Base-by-base conservation (phyloP, 768 basidiomycete genomes). In the Lyophyllum shimeji region DNA sequence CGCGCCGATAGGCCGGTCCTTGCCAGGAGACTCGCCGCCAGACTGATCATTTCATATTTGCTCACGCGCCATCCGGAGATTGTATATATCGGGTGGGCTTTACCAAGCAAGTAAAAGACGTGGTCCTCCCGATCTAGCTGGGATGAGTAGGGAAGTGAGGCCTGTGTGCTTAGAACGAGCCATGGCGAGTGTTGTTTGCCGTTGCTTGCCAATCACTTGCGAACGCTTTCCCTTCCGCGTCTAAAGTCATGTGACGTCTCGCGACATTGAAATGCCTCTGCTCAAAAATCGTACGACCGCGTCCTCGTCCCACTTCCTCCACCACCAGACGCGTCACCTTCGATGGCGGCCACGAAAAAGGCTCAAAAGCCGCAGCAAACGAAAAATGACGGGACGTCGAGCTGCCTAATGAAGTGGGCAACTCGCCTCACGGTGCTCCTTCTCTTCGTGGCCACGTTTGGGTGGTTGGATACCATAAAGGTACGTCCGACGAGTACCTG, bases 381-480 rank as follows among this genome's bases (percentile, higher is more conserved):
- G 23, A 34, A 43, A 31, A 50, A 47, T 27, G 18, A 33, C 6
- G 39, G 17, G 31, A 37, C 13, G 8, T 15, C 25, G 1, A 55
- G 31, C 50, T 29, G 52, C 42, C 42, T 68, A 24, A 62, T 50
- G 46, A 74, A 66, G 58, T 81, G 80, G 80, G 63, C 59, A 20
- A 68, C 65, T 25, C 74, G 78, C 29, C 55, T 77, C 3, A 63
- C 63, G 0, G 29, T 74, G 0, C 54, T 77, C 11, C 49, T 67
- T 0, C 53, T 77, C 15, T 57, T 82, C 20, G 59, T 77, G 31
- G 71, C 71, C 7, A 60, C 74, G 2, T 84, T 76, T 47, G 60
- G 74, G 18, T 83, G 75, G 74, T 67, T 89, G 37, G 88, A 90
- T 65, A 71, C 72, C 12, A 83, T 89, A 64, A 88, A 86, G 76